Percentiles rank a stretch among this genome's conserved stretches.
These are phyloP conservation scores for Camelina neglecta DNA, from an alignment of 345 rosid species.

Conservation along the genomic window DNA sequence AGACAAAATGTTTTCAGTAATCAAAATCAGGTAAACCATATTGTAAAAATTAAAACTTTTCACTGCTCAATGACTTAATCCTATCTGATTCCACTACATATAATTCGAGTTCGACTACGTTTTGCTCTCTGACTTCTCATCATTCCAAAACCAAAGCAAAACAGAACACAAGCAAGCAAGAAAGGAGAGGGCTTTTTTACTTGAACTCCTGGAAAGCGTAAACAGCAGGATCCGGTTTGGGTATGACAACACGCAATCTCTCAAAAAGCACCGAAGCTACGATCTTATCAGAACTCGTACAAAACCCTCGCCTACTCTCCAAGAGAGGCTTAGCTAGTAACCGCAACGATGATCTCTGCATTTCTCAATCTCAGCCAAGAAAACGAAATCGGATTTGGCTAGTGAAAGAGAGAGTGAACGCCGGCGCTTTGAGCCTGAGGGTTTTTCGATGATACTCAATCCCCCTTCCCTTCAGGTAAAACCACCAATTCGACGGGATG, in stretches of 20 bases:
- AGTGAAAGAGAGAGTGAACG: conserved; percentile 8
- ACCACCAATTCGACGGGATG: background rate
- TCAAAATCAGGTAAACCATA: background rate
- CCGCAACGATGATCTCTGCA: conserved; percentile 55
- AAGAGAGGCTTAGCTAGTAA: conserved; percentile 44
- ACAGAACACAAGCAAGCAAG: background rate
- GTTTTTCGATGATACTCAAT: conserved; percentile 16
- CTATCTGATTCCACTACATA: background rate
- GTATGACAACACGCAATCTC: conserved; percentile 89
- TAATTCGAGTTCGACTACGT: background rate
- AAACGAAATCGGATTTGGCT: conserved; percentile 9
- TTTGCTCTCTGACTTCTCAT: conserved; percentile 4
- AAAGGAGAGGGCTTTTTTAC: conserved; percentile 56
- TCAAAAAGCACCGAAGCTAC: conserved; percentile 94
- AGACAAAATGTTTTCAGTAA: background rate
- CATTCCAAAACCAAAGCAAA: background rate
- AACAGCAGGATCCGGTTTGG: conserved; percentile 85
- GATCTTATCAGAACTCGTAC: conserved; percentile 71
- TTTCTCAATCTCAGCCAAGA: conserved; percentile 39
- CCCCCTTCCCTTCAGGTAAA: background rate
- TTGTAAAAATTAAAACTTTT: background rate
- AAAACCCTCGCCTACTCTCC: conserved; percentile 51
- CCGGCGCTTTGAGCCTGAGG: conserved; percentile 34
- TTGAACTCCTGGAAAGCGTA: conserved; percentile 96
- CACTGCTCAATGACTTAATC: background rate